Percentiles rank a stretch among this genome's conserved stretches.
Evolutionary conservation across 371 early-diverging fungal species (phyloP).

Genomic region (Synchytrium microbalum): DNA sequence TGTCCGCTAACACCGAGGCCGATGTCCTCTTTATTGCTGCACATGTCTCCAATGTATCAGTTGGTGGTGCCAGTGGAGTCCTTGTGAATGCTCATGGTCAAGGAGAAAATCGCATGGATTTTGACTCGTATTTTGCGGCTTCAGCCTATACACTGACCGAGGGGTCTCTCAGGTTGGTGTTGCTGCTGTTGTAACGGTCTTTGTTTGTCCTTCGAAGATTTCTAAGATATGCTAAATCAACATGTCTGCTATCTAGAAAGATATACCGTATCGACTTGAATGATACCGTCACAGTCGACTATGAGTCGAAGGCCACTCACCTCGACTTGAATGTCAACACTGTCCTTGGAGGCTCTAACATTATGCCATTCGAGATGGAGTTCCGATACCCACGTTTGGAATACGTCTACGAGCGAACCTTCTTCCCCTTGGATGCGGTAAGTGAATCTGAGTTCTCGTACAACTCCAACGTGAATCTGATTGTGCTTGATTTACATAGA

Average conservation of each 20-base stretch:
- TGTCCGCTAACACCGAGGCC: too few species aligned
- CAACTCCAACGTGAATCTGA: not conserved
- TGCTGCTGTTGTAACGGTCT: too few species aligned
- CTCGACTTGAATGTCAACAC: conserved; percentile 9
- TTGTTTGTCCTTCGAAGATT: too few species aligned
- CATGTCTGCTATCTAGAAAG: too few species aligned
- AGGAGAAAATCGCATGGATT: not conserved
- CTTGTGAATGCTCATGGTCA: not conserved
- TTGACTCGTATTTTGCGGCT: not conserved
- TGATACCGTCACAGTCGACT: conserved; percentile 26
- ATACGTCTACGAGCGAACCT: conserved; percentile 28
- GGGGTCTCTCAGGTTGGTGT: too few species aligned
- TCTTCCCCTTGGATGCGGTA: conserved; percentile 34
- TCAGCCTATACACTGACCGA: too few species aligned
- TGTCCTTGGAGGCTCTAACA: too few species aligned
- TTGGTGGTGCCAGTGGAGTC: not conserved
- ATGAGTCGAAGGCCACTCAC: conserved; percentile 17
- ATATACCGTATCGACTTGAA: too few species aligned
- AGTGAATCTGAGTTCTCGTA: conserved; percentile 4
- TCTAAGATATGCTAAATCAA: too few species aligned
- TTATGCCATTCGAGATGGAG: conserved; percentile 1
- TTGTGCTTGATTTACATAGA: conserved; percentile 19
- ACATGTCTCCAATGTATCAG: too few species aligned
- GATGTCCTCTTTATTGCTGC: too few species aligned
- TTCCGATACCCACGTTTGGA: conserved; percentile 31